A percentile compares a stretch with the other conserved stretches of the same genome.
Evolutionary conservation across 2,329 filamentous ascomycete genomes (phyloP).

Genomic region (Lomentospora prolificans): DNA sequence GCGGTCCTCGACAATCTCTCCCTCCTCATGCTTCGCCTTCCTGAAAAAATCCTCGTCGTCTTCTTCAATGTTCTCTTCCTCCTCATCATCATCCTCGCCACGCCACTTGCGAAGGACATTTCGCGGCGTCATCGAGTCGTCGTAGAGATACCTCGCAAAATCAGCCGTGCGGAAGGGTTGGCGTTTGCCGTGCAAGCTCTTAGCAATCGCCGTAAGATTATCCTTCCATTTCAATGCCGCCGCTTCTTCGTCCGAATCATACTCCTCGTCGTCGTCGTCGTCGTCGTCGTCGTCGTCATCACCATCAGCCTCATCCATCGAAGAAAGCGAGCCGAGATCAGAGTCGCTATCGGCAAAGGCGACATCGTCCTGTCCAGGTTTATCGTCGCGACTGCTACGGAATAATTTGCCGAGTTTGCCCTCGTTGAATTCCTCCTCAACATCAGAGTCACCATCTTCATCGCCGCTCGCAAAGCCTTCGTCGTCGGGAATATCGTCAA

Average conservation of each 20-base stretch:
- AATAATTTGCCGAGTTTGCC: slow-evolving; percentile 53
- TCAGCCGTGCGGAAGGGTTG: slow-evolving; percentile 70
- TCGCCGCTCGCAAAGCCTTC: slow-evolving; percentile 34
- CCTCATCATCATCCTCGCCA: slow-evolving; percentile 45
- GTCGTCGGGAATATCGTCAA: slow-evolving; percentile 27
- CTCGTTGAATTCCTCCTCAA: slow-evolving; percentile 48
- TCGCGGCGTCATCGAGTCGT: slow-evolving; percentile 62
- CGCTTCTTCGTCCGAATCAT: slow-evolving; percentile 55
- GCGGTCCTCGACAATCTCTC: slow-evolving; percentile 70
- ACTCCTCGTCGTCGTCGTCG: slow-evolving; percentile 41
- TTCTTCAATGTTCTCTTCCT: slow-evolving; percentile 32
- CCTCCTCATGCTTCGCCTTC: slow-evolving; percentile 51
- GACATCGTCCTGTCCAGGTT: slow-evolving; percentile 57
- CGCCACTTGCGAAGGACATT: slow-evolving; percentile 75
- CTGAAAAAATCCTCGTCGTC: slow-evolving; percentile 59
- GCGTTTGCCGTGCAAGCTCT: slow-evolving; percentile 57
- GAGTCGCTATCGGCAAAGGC: slow-evolving; percentile 96
- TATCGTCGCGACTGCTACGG: slow-evolving; percentile 35
- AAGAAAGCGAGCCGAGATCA: slow-evolving; percentile 80
- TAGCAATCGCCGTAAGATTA: slow-evolving; percentile 68
- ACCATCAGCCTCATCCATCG: slow-evolving; percentile 14
- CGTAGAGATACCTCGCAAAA: slow-evolving; percentile 81
- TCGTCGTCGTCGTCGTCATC: slow-evolving; percentile 37
- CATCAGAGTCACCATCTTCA: slow-evolving; percentile 16
- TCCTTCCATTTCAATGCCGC: slow-evolving; percentile 77